Conservation (phyloP, 2,329 filamentous ascomycete genomes). For the Bipolaris zeicola region DNA sequence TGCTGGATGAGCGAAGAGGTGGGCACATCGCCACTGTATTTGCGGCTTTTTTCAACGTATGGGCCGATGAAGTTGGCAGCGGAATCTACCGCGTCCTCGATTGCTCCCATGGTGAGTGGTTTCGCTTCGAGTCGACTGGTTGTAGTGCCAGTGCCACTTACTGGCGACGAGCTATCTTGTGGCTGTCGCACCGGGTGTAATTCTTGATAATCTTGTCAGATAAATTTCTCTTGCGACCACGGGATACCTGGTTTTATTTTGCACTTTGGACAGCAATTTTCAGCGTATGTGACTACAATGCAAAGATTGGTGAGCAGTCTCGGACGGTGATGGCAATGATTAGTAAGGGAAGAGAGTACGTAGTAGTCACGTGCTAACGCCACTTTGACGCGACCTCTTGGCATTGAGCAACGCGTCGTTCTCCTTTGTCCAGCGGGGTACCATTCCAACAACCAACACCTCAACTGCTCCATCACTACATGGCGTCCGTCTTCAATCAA, state of each 20-base stretch:
- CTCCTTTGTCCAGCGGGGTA: not conserved
- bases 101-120: constrained; percentile 29
- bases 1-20: constrained; percentile 30
- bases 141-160: not conserved
- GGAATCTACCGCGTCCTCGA: constrained; percentile 42
- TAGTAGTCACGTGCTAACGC: constrained; percentile 7
- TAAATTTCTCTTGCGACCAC: not conserved
- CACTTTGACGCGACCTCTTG: constrained; percentile 7
- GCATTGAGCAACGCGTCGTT: constrained; percentile 22
- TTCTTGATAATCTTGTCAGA: not conserved
- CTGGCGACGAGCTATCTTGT: not conserved
- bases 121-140: not conserved
- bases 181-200: not conserved
- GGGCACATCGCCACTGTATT: constrained; percentile 14
- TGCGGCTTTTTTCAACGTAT: constrained; percentile 28
- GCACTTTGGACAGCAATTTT: not conserved
- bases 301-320: not conserved
- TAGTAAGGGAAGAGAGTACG: constrained; percentile 9
- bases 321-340: constrained; percentile 4
- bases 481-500: constrained; percentile 11
- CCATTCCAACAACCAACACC: constrained; percentile 19
- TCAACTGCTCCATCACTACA: constrained; percentile 21
- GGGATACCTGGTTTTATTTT: not conserved
- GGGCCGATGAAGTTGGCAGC: constrained; percentile 43
- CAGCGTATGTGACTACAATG: not conserved